A percentile compares a stretch with the other conserved stretches of the same genome.
These are phyloP conservation scores for Hypseocharis bilobata DNA, from an alignment of 441 rosid genomes.

Conservation along the genomic window DNA sequence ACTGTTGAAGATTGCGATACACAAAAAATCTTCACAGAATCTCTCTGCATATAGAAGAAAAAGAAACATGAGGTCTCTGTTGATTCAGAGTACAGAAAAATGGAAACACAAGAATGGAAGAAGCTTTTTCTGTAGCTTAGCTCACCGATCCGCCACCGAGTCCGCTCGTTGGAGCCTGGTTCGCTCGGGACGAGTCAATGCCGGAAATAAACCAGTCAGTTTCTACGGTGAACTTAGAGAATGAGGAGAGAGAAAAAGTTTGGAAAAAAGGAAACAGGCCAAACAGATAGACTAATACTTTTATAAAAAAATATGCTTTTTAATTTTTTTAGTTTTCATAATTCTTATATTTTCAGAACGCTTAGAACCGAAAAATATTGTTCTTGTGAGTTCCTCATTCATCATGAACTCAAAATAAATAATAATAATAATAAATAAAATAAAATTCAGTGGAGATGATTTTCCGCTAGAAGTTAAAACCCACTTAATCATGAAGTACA, in stretches of 20 bases:
- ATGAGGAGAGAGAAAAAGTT: constrained; percentile 8
- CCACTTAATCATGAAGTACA: no score
- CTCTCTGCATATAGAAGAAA: neutral
- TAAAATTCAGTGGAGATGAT: no score
- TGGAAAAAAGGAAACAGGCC: neutral
- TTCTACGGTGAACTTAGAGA: constrained; percentile 22
- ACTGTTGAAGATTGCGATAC: neutral
- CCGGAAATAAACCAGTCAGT: constrained; percentile 36
- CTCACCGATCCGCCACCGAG: constrained; percentile 43
- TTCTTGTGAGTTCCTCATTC: no score
- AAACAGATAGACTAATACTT: neutral
- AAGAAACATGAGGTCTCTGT: constrained; percentile 11
- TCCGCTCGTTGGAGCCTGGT: constrained; percentile 20
- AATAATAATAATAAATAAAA: no score
- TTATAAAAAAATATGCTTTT: no score
- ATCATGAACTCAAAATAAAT: no score
- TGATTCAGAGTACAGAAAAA: constrained; percentile 3
- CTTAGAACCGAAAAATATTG: no score
- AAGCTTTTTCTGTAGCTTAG: constrained; percentile 9
- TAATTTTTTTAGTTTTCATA: no score
- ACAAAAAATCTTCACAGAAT: neutral
- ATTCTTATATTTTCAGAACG: no score
- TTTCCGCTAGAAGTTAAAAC: no score
- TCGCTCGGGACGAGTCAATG: constrained; percentile 42
- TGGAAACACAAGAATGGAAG: constrained; percentile 9